A percentile compares a stretch with the other conserved stretches of the same genome.
Conservation (phyloP, 2,329 filamentous ascomycete genomes). For the Diplodia sapinea region DNA sequence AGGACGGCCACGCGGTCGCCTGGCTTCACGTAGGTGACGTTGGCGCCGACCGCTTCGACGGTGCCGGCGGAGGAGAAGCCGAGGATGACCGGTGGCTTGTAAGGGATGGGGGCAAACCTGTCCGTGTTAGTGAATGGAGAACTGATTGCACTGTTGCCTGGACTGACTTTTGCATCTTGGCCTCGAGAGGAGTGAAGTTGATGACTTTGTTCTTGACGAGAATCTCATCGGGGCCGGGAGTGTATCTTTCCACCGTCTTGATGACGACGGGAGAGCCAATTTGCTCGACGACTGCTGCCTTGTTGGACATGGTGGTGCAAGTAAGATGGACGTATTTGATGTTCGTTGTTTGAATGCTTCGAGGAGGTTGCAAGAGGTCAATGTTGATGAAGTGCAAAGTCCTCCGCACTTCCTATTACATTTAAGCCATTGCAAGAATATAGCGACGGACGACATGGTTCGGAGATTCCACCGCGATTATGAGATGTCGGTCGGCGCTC, state of each 20-base stretch:
- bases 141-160: no score
- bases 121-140: conserved; percentile 24
- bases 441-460: neutral
- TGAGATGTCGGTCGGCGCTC: neutral
- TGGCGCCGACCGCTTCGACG: conserved; percentile 42
- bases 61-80: conserved; percentile 41
- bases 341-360: neutral
- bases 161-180: conserved; percentile 40
- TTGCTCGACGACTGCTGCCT: conserved; percentile 8
- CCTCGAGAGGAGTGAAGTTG: conserved; percentile 42
- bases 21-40: conserved; percentile 39
- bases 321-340: neutral
- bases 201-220: conserved; percentile 40
- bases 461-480: neutral
- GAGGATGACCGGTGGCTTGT: conserved; percentile 39
- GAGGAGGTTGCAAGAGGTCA: neutral
- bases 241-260: conserved; percentile 7
- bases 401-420: neutral
- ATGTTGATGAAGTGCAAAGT: neutral
- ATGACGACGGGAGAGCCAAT: conserved; percentile 9
- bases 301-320: conserved; percentile 10
- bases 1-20: conserved; percentile 44
- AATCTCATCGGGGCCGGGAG: conserved; percentile 32
- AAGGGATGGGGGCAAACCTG: conserved; percentile 29
- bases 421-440: neutral